Percentiles rank a stretch among this genome's conserved stretches.
Conservation (phyloP, 495 filamentous ascomycete genomes). For the Neurospora africana region DNA sequence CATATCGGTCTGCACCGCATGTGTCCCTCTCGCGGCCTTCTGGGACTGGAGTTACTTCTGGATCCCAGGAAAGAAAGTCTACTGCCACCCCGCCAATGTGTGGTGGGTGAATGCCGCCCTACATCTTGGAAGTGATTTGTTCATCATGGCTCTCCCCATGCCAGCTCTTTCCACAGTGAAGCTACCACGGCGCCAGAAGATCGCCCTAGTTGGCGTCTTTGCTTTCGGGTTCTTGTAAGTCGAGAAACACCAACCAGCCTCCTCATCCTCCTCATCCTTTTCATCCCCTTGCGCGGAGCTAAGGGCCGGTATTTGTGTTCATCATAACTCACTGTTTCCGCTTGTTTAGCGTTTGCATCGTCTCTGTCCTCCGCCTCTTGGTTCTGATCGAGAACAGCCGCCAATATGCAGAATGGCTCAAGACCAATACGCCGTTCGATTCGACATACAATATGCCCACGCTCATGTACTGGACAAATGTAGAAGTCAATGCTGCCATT, state of each 20-base stretch:
- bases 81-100: slow-evolving; percentile 17
- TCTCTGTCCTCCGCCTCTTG: slow-evolving; percentile 18
- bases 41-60: slow-evolving; percentile 21
- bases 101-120: slow-evolving; percentile 22
- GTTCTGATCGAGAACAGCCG: slow-evolving; percentile 10
- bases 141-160: slow-evolving; percentile 21
- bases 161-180: slow-evolving; percentile 16
- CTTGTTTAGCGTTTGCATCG: slow-evolving; percentile 16
- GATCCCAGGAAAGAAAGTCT: slow-evolving; percentile 6
- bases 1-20: slow-evolving; percentile 16
- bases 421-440: slow-evolving; percentile 2
- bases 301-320: neutral
- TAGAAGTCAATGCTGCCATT: slow-evolving; percentile 21
- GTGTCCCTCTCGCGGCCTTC: slow-evolving; percentile 19
- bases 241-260: neutral
- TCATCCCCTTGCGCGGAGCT: neutral
- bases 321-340: neutral
- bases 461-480: slow-evolving; percentile 20
- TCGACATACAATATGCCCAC: slow-evolving; percentile 15
- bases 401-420: neutral
- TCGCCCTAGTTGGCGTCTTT: slow-evolving; percentile 20
- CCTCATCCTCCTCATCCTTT: neutral
- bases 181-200: slow-evolving; percentile 17
- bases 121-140: slow-evolving; percentile 14
- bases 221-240: slow-evolving; percentile 21